Percentiles rank a stretch among this genome's conserved stretches.
Conservation (phyloP, 2,329 filamentous ascomycete genomes). For the Fusarium papillatum region DNA sequence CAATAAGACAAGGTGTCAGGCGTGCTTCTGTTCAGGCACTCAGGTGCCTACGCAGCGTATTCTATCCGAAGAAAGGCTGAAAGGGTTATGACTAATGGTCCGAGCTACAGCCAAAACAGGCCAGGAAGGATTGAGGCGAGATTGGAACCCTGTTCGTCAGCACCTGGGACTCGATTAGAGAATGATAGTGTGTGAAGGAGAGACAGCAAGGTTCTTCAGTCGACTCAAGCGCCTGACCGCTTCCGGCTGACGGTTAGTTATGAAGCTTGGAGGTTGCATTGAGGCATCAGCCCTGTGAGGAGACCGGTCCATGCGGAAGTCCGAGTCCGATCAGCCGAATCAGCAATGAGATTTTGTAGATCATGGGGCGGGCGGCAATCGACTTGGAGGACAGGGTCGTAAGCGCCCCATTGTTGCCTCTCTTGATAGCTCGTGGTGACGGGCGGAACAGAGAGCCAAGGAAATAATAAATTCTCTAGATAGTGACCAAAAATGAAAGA, state of each 20-base stretch:
- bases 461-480: neutral
- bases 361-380: neutral
- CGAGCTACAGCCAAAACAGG: constrained; percentile 8
- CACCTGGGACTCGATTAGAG: neutral
- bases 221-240: constrained; percentile 17
- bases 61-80: neutral
- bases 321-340: constrained; percentile 27
- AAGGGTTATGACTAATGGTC: constrained; percentile 27
- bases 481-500: neutral
- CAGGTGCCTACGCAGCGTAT: neutral
- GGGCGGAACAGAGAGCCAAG: neutral
- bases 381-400: neutral
- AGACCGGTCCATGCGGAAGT: constrained; percentile 7
- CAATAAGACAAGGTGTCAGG: neutral
- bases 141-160: neutral
- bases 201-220: constrained; percentile 12
- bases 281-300: constrained; percentile 32
- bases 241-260: neutral
- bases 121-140: neutral
- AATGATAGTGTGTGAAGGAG: neutral
- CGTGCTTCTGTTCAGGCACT: neutral
- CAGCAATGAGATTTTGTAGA: neutral
- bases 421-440: neutral
- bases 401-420: neutral
- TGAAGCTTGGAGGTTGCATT: constrained; percentile 8